Evolutionary conservation across 768 basidiomycete species (phyloP), one percentile per base, ranked within the genome.

Genomic region (Inosperma sp.): DNA sequence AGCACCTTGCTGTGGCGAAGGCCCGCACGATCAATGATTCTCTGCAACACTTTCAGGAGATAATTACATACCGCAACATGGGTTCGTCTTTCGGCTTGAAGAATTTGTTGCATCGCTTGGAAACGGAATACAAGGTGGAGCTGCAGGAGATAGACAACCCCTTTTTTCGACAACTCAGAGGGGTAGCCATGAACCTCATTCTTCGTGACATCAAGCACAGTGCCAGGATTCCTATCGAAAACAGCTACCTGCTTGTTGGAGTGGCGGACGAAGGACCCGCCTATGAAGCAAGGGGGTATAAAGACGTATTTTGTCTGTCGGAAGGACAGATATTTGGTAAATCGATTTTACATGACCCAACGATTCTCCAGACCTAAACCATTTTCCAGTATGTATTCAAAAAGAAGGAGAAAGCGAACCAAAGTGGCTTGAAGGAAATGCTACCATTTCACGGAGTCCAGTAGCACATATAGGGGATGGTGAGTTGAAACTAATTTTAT

Each of bases 231-330:
- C 80, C 75, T 3, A 76, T 93, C 8, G 82, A 82, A 0, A 68
- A 81, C 1, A 83, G 82, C 53, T 81, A 81, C 51, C 72, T 82
- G 22, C 73, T 93, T 1, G 86, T 91, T 9, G 91, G 92, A 1
- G 78, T 93, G 7, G 85, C 88, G 3, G 91, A 93, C 57, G 88
- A 92, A 65, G 88, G 88, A 0, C 80, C 83, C 0, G 79, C 82
- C 0, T 87, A 88, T 55, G 62, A 61, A 35, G 54, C 62, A 7
- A 68, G 64, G n/a, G 82, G 82, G 1, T 60, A 67, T 46, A 59
- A 75, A 30, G 74, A 84, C 54, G 76, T 86, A 2, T 84, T 72
- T 60, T 69, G 62, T 26, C 66, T 91, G 13, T 63, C 66, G 5
- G 73, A 75, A 53, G 80, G 77, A 1, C 69, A 85, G 55, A 82